These are phyloP conservation scores for Cicer bijugum DNA, from an alignment of 306 rosid genomes.

Conservation along the genomic window DNA sequence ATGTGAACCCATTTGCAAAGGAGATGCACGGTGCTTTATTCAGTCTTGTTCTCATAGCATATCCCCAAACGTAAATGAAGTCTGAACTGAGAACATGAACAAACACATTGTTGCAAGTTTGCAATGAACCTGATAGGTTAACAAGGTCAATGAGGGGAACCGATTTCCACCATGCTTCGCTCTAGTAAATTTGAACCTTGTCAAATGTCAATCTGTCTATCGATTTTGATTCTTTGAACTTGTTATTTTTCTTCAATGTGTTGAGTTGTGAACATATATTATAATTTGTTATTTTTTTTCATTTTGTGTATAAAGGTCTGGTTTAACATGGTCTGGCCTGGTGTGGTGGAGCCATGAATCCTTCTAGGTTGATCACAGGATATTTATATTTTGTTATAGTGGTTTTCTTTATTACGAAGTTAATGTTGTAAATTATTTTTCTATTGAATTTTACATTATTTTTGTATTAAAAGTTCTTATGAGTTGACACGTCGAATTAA, in stretches of 20 bases:
- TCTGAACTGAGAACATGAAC: background rate
- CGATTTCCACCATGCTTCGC: background rate
- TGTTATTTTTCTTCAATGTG: background rate
- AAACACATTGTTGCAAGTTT: background rate
- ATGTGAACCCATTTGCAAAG: background rate
- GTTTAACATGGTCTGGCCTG: background rate
- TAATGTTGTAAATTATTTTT: background rate
- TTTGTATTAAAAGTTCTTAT: background rate
- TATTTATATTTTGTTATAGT: background rate
- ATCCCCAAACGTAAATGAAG: background rate
- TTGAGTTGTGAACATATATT: background rate
- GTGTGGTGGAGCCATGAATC: background rate
- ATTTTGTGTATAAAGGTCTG: background rate
- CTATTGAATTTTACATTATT: background rate
- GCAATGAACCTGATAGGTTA: background rate
- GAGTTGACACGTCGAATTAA: background rate
- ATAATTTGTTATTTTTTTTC: background rate
- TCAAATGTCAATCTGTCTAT: conserved; percentile 5
- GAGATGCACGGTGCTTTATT: background rate
- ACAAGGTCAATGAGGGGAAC: conserved; percentile 1
- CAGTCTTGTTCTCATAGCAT: background rate
- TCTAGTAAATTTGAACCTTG: background rate
- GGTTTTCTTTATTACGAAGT: background rate
- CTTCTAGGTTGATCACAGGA: background rate
- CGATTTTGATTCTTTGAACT: background rate